Evolutionary conservation across 768 basidiomycete genomes (phyloP), one percentile per base, ranked within the genome.

Genomic region (Mycena epipterygia): DNA sequence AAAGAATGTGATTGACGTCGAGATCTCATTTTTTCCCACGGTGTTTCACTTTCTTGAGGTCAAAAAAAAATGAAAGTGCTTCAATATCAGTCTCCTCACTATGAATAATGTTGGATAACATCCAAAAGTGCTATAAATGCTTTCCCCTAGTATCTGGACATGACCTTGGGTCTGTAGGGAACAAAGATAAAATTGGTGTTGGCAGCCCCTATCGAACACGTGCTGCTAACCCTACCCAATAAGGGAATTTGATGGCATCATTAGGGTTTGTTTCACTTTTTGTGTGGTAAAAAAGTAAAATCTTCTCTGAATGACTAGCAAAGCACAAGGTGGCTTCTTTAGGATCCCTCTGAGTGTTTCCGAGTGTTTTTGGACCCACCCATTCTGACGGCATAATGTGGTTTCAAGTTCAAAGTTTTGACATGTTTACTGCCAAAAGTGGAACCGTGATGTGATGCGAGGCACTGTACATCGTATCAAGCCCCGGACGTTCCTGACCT

Each of bases 11-110:
- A 35, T 51, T 63, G 33, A 32, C 46, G 3, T 8, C 32, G n/a
- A 49, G 16, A 63, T 16, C 48, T 63, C 49, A 27, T n/a, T 63
- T 51, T 63, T 63, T 63, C 49, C 61, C 61, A 51, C 27, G 48
- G 61, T 52, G 51, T 52, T 46, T 46, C 44, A 46, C 44, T 46
- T 46, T 46, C 23, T 23, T 23, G 44, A 46, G 44, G 44, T 46
- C 44, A 44, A 42, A n/a, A 23, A 46, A 46, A 46, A 46, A 46
- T 46, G n/a, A 46, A 46, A 23, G 44, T 46, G 44, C 44, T 46
- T 46, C 44, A 46, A 46, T 46, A 46, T 6, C 12, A 46, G 44
- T 23, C 44, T 23, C 44, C 44, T 46, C 7, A n/a, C 21, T 8
- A 46, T 46, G 44, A 42, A 42, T 42, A 42, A 42, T 42, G 6